These are phyloP conservation scores for Colletotrichum sp. DNA, from an alignment of 2,329 filamentous ascomycete species.

Conservation along the genomic window DNA sequence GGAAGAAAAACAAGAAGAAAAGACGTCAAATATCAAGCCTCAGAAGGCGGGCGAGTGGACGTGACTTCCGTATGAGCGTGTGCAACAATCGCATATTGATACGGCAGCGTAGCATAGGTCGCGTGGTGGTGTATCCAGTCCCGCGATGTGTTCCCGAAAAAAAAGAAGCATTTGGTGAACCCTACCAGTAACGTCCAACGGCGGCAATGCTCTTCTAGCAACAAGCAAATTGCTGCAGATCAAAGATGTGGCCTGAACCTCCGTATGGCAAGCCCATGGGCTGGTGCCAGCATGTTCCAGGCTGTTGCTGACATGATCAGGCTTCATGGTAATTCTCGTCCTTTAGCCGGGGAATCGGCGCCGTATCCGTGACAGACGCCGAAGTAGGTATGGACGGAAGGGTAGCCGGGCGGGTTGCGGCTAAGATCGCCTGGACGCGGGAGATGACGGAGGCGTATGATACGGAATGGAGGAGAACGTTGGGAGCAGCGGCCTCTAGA, in stretches of 20 bases:
- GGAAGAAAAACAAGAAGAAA: background rate
- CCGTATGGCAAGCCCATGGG: background rate
- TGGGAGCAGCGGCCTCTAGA: background rate
- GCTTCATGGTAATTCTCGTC: background rate
- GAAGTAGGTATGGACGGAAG: background rate
- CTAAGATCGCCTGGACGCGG: constrained; percentile 23
- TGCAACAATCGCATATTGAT: background rate
- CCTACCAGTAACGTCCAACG: background rate
- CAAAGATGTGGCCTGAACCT: background rate
- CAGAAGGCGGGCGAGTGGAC: background rate
- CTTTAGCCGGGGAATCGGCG: background rate
- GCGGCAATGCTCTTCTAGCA: background rate
- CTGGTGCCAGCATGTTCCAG: background rate
- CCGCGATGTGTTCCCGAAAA: background rate
- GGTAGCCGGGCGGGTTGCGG: background rate
- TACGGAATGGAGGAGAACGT: background rate
- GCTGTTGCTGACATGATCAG: background rate
- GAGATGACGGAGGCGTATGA: constrained; percentile 13
- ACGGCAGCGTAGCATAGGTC: background rate
- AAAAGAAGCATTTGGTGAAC: background rate
- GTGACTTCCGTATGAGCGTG: background rate
- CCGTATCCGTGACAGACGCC: background rate
- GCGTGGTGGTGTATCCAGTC: background rate
- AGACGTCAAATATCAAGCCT: background rate
- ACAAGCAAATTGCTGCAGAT: background rate